Percentiles rank a stretch among this genome's conserved stretches.
Evolutionary conservation across 345 rosid species (phyloP).

Genomic region (Draba incana): DNA sequence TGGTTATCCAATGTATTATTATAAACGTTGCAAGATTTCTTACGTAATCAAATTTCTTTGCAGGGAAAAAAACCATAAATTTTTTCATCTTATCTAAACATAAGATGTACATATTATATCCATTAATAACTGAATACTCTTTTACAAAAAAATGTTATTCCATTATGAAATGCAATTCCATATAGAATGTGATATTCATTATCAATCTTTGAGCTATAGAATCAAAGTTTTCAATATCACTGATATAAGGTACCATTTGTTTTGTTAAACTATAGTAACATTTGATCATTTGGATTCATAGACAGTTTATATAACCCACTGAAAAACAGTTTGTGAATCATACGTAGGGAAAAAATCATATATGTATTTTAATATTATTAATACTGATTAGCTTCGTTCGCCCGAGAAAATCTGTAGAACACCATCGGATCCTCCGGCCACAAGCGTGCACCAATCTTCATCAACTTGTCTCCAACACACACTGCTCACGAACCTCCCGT

Average conservation of each 20-base stretch:
- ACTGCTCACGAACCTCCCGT: constrained; percentile 63
- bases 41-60: no score
- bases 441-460: constrained; percentile 64
- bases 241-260: neutral
- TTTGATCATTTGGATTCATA: neutral
- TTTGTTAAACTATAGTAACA: neutral
- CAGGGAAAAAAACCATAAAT: no score
- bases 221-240: constrained; percentile 11
- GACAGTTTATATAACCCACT: constrained; percentile 19
- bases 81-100: no score
- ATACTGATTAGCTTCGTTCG: constrained; percentile 38
- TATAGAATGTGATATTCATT: neutral
- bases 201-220: no score
- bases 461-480: constrained; percentile 79
- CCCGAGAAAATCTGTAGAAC: constrained; percentile 60
- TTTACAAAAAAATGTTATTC: neutral
- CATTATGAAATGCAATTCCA: neutral
- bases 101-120: no score
- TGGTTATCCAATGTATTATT: no score
- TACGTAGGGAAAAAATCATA: neutral
- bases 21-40: no score
- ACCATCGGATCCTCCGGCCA: constrained; percentile 90
- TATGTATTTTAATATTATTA: no score
- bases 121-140: neutral
- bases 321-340: neutral